Base-by-base conservation (phyloP, 495 filamentous ascomycete species). In the Neurospora intermedia region DNA sequence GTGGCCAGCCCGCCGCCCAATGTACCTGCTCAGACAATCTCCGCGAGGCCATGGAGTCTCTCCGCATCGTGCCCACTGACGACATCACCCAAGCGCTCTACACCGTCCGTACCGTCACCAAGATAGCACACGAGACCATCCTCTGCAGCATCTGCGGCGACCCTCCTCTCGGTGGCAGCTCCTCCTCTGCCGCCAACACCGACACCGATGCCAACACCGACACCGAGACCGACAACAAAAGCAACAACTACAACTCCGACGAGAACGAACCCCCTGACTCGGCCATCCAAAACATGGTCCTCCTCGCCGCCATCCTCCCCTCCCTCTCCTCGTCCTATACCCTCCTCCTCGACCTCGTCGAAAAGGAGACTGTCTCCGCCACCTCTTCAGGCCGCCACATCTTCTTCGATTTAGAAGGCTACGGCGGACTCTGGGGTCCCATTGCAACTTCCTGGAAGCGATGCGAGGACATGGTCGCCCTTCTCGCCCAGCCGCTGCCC, bases 251-350 rank as follows among this genome's bases (percentile, higher is more conserved):
- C 54, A 66, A 35, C 54, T 13, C 23, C 15, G 54, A 66, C 54
- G 27, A 27, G 6, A 73, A 27, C 27, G 54, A 74, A 7, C 79
- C 79, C 6, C 80, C 80, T n/a, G 81, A 86, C 70, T 79, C 80
- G 16, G 43, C 80, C 62, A 83, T 87, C 75, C 90, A 92, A 73
- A 91, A 87, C 76, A 84, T 89, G 46, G 91, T 92, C 89, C 86
- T 91, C 71, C 85, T 90, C 13, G 89, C 87, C 8, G 88, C 89
- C 0, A 82, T 92, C 10, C 82, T 93, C 27, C 89, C 88, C 23
- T 87, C 89, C 15, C 83, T 90, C 40, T 88, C 88, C 23, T 85
- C 90, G 77, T 83, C 87, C 4, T 93, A 88, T 78, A 80, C 79
- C 71, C 78, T 73, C 59, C 83, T 88, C 40, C 76, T 88, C 1